A percentile compares a stretch with the other conserved stretches of the same genome.
Conservation (phyloP, 441 rosid genomes). For the Gossypium davidsonii region DNA sequence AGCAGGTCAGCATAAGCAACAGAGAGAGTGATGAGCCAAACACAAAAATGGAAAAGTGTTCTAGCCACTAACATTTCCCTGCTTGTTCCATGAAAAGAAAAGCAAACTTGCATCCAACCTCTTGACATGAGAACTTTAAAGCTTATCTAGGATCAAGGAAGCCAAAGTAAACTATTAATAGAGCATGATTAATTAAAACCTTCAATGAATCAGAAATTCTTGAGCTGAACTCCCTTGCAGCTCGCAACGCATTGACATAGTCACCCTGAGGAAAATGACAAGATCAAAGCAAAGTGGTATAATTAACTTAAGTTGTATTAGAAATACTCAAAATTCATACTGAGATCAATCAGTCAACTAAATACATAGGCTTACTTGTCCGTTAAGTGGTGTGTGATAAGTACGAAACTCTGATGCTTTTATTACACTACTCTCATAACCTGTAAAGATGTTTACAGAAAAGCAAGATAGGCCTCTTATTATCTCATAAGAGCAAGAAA, state of each 20-base stretch:
- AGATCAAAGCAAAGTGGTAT: conserved; percentile 6
- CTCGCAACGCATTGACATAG: conserved; percentile 58
- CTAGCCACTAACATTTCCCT: neutral
- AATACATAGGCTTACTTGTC: conserved; percentile 41
- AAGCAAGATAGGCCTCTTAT: neutral
- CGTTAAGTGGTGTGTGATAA: conserved; percentile 65
- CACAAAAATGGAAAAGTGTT: neutral
- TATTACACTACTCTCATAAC: conserved; percentile 57
- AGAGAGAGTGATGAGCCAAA: neutral
- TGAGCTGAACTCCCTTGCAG: conserved; percentile 67
- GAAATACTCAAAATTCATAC: conserved; percentile 5
- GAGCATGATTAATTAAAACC: conserved; percentile 25
- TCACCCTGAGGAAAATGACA: conserved; percentile 42
- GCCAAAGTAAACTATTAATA: conserved; percentile 2
- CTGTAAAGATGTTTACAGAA: conserved; percentile 28
- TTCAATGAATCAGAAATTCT: conserved; percentile 52
- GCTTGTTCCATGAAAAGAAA: neutral
- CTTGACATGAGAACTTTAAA: neutral
- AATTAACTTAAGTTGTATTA: neutral
- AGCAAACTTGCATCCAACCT: neutral
- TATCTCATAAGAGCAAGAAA: conserved; percentile 1
- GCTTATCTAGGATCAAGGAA: neutral
- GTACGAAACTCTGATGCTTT: conserved; percentile 71
- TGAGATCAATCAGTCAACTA: conserved; percentile 11
- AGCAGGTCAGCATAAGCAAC: conserved; percentile 1